Base-by-base conservation (phyloP, 805 yeast genomes). In the Cyberlindnera xishuangbannaensis region DNA sequence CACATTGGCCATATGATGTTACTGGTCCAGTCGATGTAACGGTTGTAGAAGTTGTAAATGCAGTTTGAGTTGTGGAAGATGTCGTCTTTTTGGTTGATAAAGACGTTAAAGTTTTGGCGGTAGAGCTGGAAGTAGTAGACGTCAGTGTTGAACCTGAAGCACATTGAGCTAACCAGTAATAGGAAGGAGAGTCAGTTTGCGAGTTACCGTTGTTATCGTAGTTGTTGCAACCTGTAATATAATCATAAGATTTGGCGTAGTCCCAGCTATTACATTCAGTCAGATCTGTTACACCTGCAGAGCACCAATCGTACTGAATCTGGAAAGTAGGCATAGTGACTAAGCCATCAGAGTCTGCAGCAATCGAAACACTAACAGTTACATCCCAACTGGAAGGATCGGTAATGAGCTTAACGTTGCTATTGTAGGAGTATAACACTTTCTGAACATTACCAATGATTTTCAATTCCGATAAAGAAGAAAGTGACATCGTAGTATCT, bases 211-310 rank as follows among this genome's bases (percentile, higher is more conserved):
- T 27, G 37, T 45, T 47, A 27, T 48, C 50, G 33, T 33, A 28
- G 31, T 41, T 36, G 22, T 40, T 22, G 28, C 54, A 49, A 15
- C 51, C 51, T 4, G 45, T 42, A 27, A 31, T 40, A 34, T 48
- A 41, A 19, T 48, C 51, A 27, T 49, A 51, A 8, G 54, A 46
- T 7, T 19, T 24, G 4, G 31, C 44, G 25, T 41, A 51, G 1
- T 18, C 27, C 52, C 54, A 49, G 1, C 13, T 21, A 16, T 28
- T 19, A 28, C 56, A 49, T 30, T 43, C 47, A 7, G 39, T 14
- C 21, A 30, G 10, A 21, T 45, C 47, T 15, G 43, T 31, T 5
- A 43, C 50, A 31, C 48, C 50, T n/a, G 53, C 39, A 9, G 43
- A 13, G 33, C 53, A 45, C 12, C 23, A 20, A 11, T 27, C 21